phyloP scores from a whole-genome alignment of 345 rosid species.

The Gossypium thurberi region DNA sequence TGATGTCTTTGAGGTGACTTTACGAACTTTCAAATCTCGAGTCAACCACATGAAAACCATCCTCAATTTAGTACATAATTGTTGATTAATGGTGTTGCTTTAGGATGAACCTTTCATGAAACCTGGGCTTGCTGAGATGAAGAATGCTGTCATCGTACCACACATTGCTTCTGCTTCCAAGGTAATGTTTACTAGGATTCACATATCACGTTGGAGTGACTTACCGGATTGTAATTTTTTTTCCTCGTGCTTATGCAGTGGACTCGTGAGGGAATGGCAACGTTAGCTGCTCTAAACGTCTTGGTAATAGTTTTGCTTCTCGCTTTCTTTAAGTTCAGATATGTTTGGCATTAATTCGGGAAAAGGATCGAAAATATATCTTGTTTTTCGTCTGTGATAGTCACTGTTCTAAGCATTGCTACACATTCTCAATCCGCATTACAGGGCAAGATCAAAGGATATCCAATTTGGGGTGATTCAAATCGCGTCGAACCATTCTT shows the following conservation, averaged over 20 bases:
- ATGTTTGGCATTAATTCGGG: background rate
- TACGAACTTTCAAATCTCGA: background rate
- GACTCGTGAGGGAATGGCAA: slow-evolving; percentile 99
- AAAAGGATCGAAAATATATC: background rate
- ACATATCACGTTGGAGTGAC: background rate
- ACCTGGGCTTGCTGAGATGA: slow-evolving; percentile 91
- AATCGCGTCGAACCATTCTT: slow-evolving; percentile 76
- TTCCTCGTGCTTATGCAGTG: slow-evolving; percentile 39
- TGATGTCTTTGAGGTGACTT: slow-evolving; percentile 85
- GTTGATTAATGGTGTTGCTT: slow-evolving; percentile 10
- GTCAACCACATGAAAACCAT: background rate
- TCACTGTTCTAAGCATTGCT: background rate
- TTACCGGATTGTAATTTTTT: background rate
- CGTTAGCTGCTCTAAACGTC: slow-evolving; percentile 87
- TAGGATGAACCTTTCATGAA: slow-evolving; percentile 98
- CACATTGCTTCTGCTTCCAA: slow-evolving; percentile 98
- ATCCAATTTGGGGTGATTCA: slow-evolving; percentile 73
- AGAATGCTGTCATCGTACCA: slow-evolving; percentile 85
- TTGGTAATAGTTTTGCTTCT: slow-evolving; percentile 37
- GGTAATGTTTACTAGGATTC: slow-evolving; percentile 33
- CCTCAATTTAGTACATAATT: background rate
- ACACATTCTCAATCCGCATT: background rate
- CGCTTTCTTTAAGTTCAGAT: background rate
- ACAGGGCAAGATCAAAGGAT: slow-evolving; percentile 91
- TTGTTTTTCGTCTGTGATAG: background rate